A percentile compares a stretch with the other conserved stretches of the same genome.
These are phyloP conservation scores for Aspergillus brasiliensis DNA, from an alignment of 2,329 filamentous ascomycete genomes.

Conservation along the genomic window DNA sequence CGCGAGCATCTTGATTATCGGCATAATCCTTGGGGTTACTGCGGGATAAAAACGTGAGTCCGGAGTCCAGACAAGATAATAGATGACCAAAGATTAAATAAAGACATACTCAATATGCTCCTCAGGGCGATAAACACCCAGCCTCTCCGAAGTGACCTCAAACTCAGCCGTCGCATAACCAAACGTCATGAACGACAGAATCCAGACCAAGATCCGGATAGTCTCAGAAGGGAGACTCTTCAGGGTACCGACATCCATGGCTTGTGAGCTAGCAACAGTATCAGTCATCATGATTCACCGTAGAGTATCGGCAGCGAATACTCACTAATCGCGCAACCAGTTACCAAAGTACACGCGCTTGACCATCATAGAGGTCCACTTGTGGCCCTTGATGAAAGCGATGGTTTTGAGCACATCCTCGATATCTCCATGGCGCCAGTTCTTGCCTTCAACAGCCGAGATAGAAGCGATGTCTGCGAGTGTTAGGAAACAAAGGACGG, in stretches of 20 bases:
- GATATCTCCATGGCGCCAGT: constrained; percentile 66
- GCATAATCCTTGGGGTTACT: constrained; percentile 81
- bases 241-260: constrained; percentile 76
- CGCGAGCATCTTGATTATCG: constrained; percentile 80
- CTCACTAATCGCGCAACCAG: constrained; percentile 76
- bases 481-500: constrained; percentile 7
- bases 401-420: constrained; percentile 79
- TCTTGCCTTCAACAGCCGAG: constrained; percentile 53
- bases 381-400: constrained; percentile 76
- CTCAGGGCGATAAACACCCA: constrained; percentile 80
- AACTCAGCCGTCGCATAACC: constrained; percentile 86
- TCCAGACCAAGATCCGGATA: constrained; percentile 77
- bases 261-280: constrained; percentile 60
- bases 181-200: constrained; percentile 78
- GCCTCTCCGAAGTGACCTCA: constrained; percentile 76
- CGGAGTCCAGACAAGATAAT: background rate
- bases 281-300: background rate
- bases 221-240: constrained; percentile 78
- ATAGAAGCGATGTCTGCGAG: constrained; percentile 51
- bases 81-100: background rate
- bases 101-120: constrained; percentile 51
- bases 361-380: constrained; percentile 79
- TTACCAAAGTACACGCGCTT: constrained; percentile 83
- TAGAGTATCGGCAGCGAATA: constrained; percentile 4
- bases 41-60: constrained; percentile 42